Evolutionary conservation across 2,329 filamentous ascomycete genomes (phyloP), one percentile per base, ranked within the genome.

Genomic region (Talaromyces atroroseus): DNA sequence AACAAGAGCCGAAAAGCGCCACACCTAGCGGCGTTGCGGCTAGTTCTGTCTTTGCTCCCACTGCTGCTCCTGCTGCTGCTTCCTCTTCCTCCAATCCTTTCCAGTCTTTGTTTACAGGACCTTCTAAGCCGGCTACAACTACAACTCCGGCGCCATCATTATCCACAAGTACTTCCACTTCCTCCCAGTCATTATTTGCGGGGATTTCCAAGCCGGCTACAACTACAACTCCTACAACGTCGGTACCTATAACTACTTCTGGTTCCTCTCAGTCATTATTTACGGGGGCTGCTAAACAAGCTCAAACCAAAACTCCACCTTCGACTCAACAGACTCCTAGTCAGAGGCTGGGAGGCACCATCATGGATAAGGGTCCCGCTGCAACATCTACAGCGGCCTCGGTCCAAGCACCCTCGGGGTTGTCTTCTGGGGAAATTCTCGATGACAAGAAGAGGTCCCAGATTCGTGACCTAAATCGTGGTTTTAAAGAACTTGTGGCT

Each of bases 401-500:
- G 5, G 26, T 29, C 11, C 20, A 21, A 20, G 29, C 20, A 12
- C 46, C 36, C 14, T 14, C 50, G 20, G 16, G 11, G 12, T 16
- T 23, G 11, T 21, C 51, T 50, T 20, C 50, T 45, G 34, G 34
- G 11, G 40, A 50, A 14, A 23, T 23, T 36, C 20, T 12, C 10
- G 49, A 57, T 26, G 11, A 21, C 21, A 54, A 38, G 18, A 57
- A 44, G 40, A 29, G 44, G 40, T 20, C 53, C n/a, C 45, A 56
- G 21, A 49, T 53, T 12, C 40, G 49, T 5, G 66, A 67, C 50
- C 57, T 76, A 54, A 74, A 75, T 54, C 60, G 65, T 32, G 63
- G 61, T 20, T 71, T 75, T 58, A 65, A 72, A 54, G 63, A 64
- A 7, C 63, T 68, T 46, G 50, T 75, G 11, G 61, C 65, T 11